Percentiles rank a stretch among this genome's conserved stretches.
These are phyloP conservation scores for Aspergillus sparsus DNA, from an alignment of 495 filamentous ascomycete genomes.

Conservation along the genomic window DNA sequence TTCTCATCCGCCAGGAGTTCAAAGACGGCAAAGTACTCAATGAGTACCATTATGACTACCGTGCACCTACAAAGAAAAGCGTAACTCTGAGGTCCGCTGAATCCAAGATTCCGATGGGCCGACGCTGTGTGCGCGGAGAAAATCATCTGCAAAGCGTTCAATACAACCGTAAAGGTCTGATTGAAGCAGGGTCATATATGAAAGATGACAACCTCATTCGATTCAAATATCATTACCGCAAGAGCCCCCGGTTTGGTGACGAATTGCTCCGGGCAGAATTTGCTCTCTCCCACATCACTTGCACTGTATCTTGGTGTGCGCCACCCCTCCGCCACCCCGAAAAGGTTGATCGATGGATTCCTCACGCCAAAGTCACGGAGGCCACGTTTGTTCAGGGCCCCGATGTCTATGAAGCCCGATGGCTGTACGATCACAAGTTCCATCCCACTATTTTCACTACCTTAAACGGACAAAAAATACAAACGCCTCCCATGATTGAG, in stretches of 20 bases:
- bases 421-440: constrained; percentile 64
- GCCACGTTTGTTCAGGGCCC: constrained; percentile 57
- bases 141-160: constrained; percentile 50
- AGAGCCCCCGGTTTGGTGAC: constrained; percentile 55
- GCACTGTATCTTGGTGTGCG: constrained; percentile 60
- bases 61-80: constrained; percentile 33
- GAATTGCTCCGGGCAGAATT: constrained; percentile 61
- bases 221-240: constrained; percentile 61
- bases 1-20: constrained; percentile 52
- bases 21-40: constrained; percentile 47
- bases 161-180: constrained; percentile 57
- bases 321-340: constrained; percentile 54
- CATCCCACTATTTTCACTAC: constrained; percentile 60
- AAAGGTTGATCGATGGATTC: constrained; percentile 60
- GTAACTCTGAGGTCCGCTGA: constrained; percentile 32
- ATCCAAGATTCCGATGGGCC: constrained; percentile 46
- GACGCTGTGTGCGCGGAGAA: constrained; percentile 51
- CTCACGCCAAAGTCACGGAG: constrained; percentile 59
- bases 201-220: constrained; percentile 56
- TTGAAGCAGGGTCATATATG: constrained; percentile 56
- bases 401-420: constrained; percentile 56
- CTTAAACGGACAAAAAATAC: constrained; percentile 54
- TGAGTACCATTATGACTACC: constrained; percentile 56
- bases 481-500: constrained; percentile 61
- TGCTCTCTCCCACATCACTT: constrained; percentile 55